Evolutionary conservation across 1,284 basidiomycete genomes (phyloP), one percentile per base, ranked within the genome.

Genomic region (Irpex lacteus): DNA sequence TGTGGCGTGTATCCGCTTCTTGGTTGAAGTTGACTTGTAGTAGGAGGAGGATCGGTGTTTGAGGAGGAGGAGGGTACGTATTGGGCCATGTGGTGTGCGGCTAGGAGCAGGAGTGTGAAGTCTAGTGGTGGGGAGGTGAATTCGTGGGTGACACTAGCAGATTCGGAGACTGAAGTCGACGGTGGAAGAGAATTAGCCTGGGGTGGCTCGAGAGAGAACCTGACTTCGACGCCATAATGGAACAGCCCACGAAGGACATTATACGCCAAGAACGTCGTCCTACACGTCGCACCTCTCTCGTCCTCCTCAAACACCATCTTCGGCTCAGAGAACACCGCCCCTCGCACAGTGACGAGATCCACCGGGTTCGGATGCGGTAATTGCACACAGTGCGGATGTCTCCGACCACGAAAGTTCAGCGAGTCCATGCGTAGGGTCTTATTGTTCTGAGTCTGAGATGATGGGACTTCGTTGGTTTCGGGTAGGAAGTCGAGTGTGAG

Each of bases 231-330:
- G 15, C 70, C 63, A 66, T 80, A 86, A 63, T 81, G 80, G 68
- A 81, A 85, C 21, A 86, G 76, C 0, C 86, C 85, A 68, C 80
- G 79, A 18, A 84, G 75, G 49, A 82, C 74, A 66, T 87, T 85
- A 67, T 81, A 82, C n/a, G 80, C 80, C 59, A 86, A 76, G 64
- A 84, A 74, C 15, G 75, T 76, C 47, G 81, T 66, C 4, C 70
- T 60, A 34, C n/a, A 40, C 11, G 57, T 65, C 4, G 52, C 7
- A 19, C 15, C 36, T 32, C 60, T 56, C 3, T 11, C 11, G 9
- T 57, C 26, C 6, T 37, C 52, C n/a, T 1, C 37, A 13, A 11
- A 18, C 32, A 34, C 32, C 32, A 34, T 34, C 36, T 44, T 4
- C 32, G 64, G 60, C 56, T 65, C 5, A 15, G 83, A 79, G 62